phyloP scores from a whole-genome alignment of 106 monocot genomes.

The Acanthochlamys bracteata region DNA sequence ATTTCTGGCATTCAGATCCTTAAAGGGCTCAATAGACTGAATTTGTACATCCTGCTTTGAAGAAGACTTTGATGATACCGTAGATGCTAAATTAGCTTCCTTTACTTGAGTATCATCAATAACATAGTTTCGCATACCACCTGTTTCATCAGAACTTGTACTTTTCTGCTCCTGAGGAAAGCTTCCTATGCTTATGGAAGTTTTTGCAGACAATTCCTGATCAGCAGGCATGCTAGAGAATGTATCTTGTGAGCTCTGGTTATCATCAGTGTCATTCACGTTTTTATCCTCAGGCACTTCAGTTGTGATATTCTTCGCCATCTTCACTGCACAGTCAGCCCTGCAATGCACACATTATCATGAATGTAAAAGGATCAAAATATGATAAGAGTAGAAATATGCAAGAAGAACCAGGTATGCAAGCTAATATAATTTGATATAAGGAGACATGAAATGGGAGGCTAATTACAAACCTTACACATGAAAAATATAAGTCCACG shows the following conservation, averaged over 20 bases:
- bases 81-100: slow-evolving; percentile 11
- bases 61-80: slow-evolving; percentile 11
- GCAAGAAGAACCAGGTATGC: too few relatives aligned
- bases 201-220: slow-evolving; percentile 57
- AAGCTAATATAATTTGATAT: too few relatives aligned
- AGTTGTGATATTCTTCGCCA: slow-evolving; percentile 66
- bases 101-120: slow-evolving; percentile 22
- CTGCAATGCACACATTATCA: slow-evolving; percentile 47
- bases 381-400: too few relatives aligned
- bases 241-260: slow-evolving; percentile 45
- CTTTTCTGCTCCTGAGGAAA: slow-evolving; percentile 72
- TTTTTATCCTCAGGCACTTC: slow-evolving; percentile 37
- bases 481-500: slow-evolving; percentile 97
- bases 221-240: slow-evolving; percentile 51
- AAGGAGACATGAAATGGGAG: not conserved
- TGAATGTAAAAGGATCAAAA: too few relatives aligned
- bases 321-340: slow-evolving; percentile 72
- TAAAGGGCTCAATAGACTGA: slow-evolving; percentile 11
- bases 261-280: slow-evolving; percentile 52
- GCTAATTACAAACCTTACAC: slow-evolving; percentile 60
- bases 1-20: slow-evolving; percentile 17
- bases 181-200: slow-evolving; percentile 54
- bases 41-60: slow-evolving; percentile 18
- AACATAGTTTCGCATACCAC: slow-evolving; percentile 18
- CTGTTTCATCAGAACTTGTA: slow-evolving; percentile 52